Evolutionary conservation across 2,329 filamentous ascomycete genomes (phyloP).

Genomic region (Diaporthe aspalathi): DNA sequence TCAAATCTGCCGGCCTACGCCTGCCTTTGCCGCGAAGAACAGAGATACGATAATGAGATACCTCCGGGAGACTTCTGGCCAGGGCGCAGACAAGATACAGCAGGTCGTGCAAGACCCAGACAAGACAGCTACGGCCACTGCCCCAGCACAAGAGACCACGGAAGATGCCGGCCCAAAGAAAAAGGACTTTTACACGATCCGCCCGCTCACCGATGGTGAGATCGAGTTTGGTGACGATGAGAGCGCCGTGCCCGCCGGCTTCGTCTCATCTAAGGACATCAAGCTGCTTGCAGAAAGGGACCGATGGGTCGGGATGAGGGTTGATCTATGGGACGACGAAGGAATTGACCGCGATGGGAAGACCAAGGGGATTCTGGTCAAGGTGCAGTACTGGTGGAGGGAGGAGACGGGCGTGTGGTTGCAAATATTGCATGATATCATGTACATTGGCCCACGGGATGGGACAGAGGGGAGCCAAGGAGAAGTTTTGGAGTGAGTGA

Average conservation of each 20-base stretch:
- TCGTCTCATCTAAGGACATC: constrained; percentile 33
- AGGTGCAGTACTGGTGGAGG: constrained; percentile 49
- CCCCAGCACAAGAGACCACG: not conserved
- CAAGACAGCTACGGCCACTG: not conserved
- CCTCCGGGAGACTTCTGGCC: not conserved
- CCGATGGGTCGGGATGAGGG: constrained; percentile 46
- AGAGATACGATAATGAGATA: constrained; percentile 19
- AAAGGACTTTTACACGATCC: constrained; percentile 40
- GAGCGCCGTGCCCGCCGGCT: constrained; percentile 37
- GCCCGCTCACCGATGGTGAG: constrained; percentile 38
- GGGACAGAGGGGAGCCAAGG: constrained; percentile 43
- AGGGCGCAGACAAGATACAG: not conserved
- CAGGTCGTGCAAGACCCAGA: not conserved
- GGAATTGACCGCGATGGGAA: not conserved
- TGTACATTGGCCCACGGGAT: constrained; percentile 45
- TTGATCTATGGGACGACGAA: constrained; percentile 46
- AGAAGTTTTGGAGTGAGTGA: constrained; percentile 13
- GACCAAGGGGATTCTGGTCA: constrained; percentile 42
- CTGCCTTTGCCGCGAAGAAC: constrained; percentile 2
- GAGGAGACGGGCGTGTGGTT: constrained; percentile 40
- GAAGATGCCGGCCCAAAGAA: not conserved
- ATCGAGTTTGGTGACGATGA: constrained; percentile 41
- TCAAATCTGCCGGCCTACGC: constrained; percentile 12
- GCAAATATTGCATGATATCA: constrained; percentile 47
- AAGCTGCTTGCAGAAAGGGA: constrained; percentile 38